Conservation (phyloP, 495 filamentous ascomycete genomes). For the Jackrogersella minutella region DNA sequence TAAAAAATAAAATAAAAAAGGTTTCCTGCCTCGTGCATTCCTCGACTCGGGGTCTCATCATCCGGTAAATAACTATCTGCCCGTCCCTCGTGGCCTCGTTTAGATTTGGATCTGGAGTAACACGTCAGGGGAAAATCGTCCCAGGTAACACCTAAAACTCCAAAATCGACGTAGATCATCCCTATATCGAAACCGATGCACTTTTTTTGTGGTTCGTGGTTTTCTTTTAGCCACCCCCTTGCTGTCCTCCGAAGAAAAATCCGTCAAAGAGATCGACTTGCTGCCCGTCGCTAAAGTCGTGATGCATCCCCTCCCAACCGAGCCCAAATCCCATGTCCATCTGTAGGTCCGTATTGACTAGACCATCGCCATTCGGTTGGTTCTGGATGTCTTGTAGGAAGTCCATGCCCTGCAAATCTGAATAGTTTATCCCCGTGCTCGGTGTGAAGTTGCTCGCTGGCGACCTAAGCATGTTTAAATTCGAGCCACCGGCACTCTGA, state of each 20-base stretch:
- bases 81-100: slow-evolving; percentile 34
- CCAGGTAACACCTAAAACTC: slow-evolving; percentile 16
- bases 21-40: neutral
- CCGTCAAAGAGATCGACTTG: slow-evolving; percentile 89
- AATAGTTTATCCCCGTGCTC: slow-evolving; percentile 43
- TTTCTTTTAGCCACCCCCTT: slow-evolving; percentile 41
- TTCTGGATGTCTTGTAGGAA: slow-evolving; percentile 54
- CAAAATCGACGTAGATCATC: slow-evolving; percentile 9
- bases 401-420: slow-evolving; percentile 57
- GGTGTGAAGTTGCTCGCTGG: slow-evolving; percentile 36
- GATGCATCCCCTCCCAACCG: slow-evolving; percentile 72
- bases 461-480: slow-evolving; percentile 40
- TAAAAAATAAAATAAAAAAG: too few relatives aligned
- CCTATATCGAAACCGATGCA: neutral
- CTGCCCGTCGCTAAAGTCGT: slow-evolving; percentile 81
- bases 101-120: slow-evolving; percentile 16
- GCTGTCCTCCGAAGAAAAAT: slow-evolving; percentile 82
- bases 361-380: slow-evolving; percentile 42
- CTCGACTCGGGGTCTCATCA: slow-evolving; percentile 1
- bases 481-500: slow-evolving; percentile 35
- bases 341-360: slow-evolving; percentile 43
- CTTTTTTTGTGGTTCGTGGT: neutral
- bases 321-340: slow-evolving; percentile 80
- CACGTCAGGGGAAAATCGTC: slow-evolving; percentile 17
- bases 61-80: slow-evolving; percentile 7